phyloP scores from a whole-genome alignment of 331 rosid species.

The Malus hybrid region DNA sequence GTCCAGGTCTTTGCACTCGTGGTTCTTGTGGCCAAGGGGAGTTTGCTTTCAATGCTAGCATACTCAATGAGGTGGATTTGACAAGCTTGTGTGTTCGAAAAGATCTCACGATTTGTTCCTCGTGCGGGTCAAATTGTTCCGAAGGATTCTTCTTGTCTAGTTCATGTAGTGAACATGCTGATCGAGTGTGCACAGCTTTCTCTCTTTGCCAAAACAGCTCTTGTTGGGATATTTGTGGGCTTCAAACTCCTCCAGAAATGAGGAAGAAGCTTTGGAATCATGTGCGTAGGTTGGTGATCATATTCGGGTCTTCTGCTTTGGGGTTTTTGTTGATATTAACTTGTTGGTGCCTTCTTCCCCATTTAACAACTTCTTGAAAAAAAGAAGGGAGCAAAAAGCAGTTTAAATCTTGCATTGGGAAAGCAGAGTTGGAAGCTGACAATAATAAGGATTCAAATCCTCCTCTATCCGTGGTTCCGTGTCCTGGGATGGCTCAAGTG shows the following conservation, averaged over 20 bases:
- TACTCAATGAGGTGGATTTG: constrained; percentile 59
- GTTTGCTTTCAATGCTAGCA: constrained; percentile 74
- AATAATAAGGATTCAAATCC: constrained; percentile 31
- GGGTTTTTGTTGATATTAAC: constrained; percentile 43
- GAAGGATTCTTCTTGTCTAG: constrained; percentile 81
- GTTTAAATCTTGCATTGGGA: constrained; percentile 56
- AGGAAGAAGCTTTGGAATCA: constrained; percentile 47
- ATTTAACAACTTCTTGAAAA: not conserved
- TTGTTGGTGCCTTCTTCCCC: constrained; percentile 40
- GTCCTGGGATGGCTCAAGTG: constrained; percentile 83
- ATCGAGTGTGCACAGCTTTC: constrained; percentile 79
- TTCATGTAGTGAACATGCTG: constrained; percentile 52
- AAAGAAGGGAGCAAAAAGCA: constrained; percentile 34
- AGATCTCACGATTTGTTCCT: constrained; percentile 69
- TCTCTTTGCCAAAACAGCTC: constrained; percentile 95
- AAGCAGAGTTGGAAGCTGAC: constrained; percentile 45
- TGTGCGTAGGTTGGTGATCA: constrained; percentile 32
- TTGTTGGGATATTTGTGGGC: constrained; percentile 54
- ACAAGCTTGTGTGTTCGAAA: constrained; percentile 59
- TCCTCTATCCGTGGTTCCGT: constrained; percentile 27
- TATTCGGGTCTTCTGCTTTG: constrained; percentile 45
- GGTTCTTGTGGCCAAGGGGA: constrained; percentile 37
- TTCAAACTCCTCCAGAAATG: constrained; percentile 33
- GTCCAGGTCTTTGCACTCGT: constrained; percentile 77
- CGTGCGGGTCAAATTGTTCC: constrained; percentile 79